Percentiles rank a stretch among this genome's conserved stretches.
phyloP scores from a whole-genome alignment of 2,329 filamentous ascomycete genomes.

The Plenodomus tracheiphilus region DNA sequence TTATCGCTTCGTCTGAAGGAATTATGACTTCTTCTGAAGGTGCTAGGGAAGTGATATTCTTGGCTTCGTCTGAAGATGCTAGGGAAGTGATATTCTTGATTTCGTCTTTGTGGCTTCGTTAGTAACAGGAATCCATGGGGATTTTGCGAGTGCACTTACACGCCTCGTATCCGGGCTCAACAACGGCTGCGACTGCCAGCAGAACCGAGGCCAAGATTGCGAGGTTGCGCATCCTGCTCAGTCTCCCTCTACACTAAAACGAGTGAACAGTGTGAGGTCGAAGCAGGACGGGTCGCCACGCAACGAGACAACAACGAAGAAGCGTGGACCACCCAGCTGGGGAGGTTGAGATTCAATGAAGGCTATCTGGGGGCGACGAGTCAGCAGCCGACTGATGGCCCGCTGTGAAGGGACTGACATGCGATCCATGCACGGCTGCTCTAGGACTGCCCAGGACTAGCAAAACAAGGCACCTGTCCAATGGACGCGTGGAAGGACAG shows the following conservation, averaged over 20 bases:
- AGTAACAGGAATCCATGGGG: constrained; percentile 1
- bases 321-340: constrained; percentile 2
- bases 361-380: constrained; percentile 2
- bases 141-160: too few species aligned
- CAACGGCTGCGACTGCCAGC: constrained; percentile 17
- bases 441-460: too few species aligned
- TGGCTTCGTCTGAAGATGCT: background rate
- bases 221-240: constrained; percentile 26
- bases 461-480: constrained; percentile 20
- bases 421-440: constrained; percentile 25
- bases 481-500: constrained; percentile 15
- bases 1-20: background rate
- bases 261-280: constrained; percentile 24
- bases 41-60: background rate
- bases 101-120: constrained; percentile 7
- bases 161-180: background rate
- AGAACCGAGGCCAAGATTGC: constrained; percentile 20
- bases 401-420: constrained; percentile 28
- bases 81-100: too few species aligned
- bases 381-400: constrained; percentile 9
- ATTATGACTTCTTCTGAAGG: background rate
- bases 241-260: constrained; percentile 18
- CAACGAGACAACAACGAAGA: constrained; percentile 4
- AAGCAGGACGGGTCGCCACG: constrained; percentile 13
- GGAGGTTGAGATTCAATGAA: constrained; percentile 6